Evolutionary conservation across 2,329 filamentous ascomycete genomes (phyloP), one percentile per base, ranked within the genome.

Genomic region (Purpureocillium lavendulum): DNA sequence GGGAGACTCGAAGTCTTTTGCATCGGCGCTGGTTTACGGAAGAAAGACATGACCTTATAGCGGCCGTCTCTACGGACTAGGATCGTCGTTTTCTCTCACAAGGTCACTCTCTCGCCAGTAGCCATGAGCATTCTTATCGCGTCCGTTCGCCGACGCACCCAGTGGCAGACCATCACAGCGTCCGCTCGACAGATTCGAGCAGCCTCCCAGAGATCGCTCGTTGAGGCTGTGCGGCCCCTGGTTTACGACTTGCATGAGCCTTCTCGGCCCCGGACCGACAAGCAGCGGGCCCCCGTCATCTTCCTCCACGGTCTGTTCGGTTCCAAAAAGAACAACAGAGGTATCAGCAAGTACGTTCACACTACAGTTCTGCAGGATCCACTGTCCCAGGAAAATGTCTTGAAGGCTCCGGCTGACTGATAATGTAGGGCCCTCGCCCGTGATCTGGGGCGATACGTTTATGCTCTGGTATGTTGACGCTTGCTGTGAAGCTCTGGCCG

Each of bases 251-350:
- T 84, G 33, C 79, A 87, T 55, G 66, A 75, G 52, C 78, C 83
- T 2, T 51, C 65, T 1, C 69, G 67, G 36, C 50, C 52, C 7
- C 46, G 40, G 32, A 58, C 60, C 2, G 59, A 62, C 18, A 55
- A 61, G 40, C 58, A 69, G 53, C 56, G 60, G 42, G 61, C 65
- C 30, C 85, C 89, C 2, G 87, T 97, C 47, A 64, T 97, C 45
- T 84, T 97, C 49, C 77, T 97, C 55, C 90, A 97, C 59, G 90
- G 92, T 1, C 71, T 97, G 10, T 96, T 97, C 55, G 90, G 90
- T 15, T 95, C 87, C 30, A 95, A 94, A 67, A 88, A 87, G 67
- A 97, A 97, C 59, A 95, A 96, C 59, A 73, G 89, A 60, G 86
- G 76, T 54, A 92, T 97, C 46, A 94, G 88, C 82, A 94, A 88